Evolutionary conservation across 192 early-diverging fungal species (phyloP).

Genomic region (Coemansia sp.): DNA sequence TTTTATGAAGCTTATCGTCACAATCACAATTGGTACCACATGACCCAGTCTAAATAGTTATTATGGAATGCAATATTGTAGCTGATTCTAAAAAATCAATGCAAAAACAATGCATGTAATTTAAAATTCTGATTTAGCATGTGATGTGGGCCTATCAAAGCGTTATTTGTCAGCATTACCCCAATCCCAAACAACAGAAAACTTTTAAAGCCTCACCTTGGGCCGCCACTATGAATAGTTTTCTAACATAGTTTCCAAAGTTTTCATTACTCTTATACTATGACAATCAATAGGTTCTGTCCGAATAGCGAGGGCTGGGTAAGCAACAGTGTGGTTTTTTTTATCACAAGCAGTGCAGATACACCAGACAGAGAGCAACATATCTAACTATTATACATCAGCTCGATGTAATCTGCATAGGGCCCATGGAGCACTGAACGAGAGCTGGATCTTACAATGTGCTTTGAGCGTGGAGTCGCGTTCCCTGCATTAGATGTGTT

Average conservation of each 20-base stretch:
- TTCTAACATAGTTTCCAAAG: background rate
- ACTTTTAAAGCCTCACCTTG: too few relatives aligned
- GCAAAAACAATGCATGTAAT: too few relatives aligned
- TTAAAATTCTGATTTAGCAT: too few relatives aligned
- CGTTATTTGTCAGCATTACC: too few relatives aligned
- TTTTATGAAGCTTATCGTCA: too few relatives aligned
- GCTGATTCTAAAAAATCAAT: too few relatives aligned
- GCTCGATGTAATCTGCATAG: constrained; percentile 2
- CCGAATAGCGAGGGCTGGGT: background rate
- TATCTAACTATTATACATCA: background rate
- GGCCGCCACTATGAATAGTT: background rate
- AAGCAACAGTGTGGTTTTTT: background rate
- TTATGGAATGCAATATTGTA: too few relatives aligned
- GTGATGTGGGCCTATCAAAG: too few relatives aligned
- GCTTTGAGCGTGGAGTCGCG: constrained; percentile 33
- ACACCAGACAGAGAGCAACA: background rate
- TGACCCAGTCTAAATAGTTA: too few relatives aligned
- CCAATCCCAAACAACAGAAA: too few relatives aligned
- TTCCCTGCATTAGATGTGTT: constrained; percentile 13
- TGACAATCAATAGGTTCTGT: background rate
- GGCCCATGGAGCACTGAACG: constrained; percentile 29
- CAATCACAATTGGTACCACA: too few relatives aligned
- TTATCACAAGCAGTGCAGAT: background rate
- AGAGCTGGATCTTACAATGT: constrained; percentile 33
- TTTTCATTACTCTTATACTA: background rate